Conservation (phyloP, 371 early-diverging fungal species). For the Mucor velutinosus region DNA sequence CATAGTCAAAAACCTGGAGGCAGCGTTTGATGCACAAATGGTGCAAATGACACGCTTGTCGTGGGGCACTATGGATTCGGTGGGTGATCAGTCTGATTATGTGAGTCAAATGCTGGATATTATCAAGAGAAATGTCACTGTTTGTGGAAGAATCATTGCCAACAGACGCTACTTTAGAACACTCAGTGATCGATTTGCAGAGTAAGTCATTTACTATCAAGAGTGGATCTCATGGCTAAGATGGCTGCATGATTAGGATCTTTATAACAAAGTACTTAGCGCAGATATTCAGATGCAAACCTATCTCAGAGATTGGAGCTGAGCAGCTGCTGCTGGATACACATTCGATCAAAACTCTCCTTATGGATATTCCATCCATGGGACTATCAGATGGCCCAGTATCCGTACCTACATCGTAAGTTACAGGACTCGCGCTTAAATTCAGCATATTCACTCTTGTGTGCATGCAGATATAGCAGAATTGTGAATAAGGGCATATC, state of each 20-base stretch:
- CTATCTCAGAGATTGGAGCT: slow-evolving; percentile 86
- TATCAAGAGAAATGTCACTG: slow-evolving; percentile 50
- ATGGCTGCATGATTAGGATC: slow-evolving; percentile 42
- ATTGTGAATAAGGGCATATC: slow-evolving; percentile 80
- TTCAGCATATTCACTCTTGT: not conserved
- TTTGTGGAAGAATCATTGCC: slow-evolving; percentile 64
- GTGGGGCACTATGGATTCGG: slow-evolving; percentile 83
- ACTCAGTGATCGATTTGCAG: slow-evolving; percentile 90
- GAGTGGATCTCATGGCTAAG: not conserved
- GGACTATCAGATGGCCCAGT: slow-evolving; percentile 47
- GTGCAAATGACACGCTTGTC: slow-evolving; percentile 69
- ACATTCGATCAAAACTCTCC: slow-evolving; percentile 79
- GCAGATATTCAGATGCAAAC: slow-evolving; percentile 73
- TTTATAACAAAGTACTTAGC: slow-evolving; percentile 65
- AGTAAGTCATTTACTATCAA: slow-evolving; percentile 51
- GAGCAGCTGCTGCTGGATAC: slow-evolving; percentile 93
- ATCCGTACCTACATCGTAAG: slow-evolving; percentile 65
- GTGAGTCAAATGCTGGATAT: slow-evolving; percentile 66
- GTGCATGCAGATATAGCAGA: slow-evolving; percentile 66
- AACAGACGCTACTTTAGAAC: slow-evolving; percentile 78
- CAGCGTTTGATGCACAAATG: slow-evolving; percentile 66
- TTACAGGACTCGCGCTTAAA: not conserved
- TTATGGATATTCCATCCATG: slow-evolving; percentile 73
- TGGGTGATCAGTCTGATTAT: slow-evolving; percentile 94
- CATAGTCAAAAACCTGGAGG: slow-evolving; percentile 69